phyloP scores from a whole-genome alignment of 352 stramenopile genomes.

The Globisporangium orthogonon region DNA sequence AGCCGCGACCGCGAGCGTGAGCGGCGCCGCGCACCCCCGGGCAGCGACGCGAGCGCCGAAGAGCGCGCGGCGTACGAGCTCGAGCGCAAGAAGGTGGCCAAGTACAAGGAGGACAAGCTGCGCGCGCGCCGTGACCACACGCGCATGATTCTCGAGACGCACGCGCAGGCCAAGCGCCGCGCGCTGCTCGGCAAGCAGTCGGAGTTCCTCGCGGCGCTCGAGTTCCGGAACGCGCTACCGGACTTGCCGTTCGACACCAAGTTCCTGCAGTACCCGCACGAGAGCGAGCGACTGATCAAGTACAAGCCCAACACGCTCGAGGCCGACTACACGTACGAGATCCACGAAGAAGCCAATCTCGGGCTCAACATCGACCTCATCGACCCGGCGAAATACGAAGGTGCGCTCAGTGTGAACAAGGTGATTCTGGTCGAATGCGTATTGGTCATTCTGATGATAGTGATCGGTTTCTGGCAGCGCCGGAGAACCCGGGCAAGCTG shows the following conservation, averaged over 20 bases:
- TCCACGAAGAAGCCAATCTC: conserved; percentile 77
- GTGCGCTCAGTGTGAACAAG: conserved; percentile 12
- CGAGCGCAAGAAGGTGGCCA: conserved; percentile 83
- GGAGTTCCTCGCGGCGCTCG: conserved; percentile 73
- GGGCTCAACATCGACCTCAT: conserved; percentile 80
- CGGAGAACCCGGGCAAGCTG: conserved; percentile 35
- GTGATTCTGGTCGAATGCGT: no score
- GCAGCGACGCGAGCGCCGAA: conserved; percentile 47
- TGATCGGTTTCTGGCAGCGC: conserved; percentile 21
- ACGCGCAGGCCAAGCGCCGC: conserved; percentile 78
- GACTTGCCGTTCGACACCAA: conserved; percentile 85
- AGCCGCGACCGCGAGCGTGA: conserved; percentile 11
- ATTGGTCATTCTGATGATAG: background rate
- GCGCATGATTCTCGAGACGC: conserved; percentile 82
- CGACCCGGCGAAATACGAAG: conserved; percentile 81
- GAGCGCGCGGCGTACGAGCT: conserved; percentile 78
- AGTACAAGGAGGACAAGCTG: conserved; percentile 88
- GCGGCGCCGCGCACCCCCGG: conserved; percentile 37
- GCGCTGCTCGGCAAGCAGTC: conserved; percentile 77
- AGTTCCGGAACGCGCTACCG: conserved; percentile 79
- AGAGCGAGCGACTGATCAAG: conserved; percentile 75
- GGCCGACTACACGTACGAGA: conserved; percentile 82
- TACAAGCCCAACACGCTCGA: conserved; percentile 84
- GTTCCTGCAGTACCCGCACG: conserved; percentile 80
- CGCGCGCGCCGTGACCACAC: conserved; percentile 82